Conservation (phyloP, 2,329 filamentous ascomycete genomes). For the Xylaria sp. region DNA sequence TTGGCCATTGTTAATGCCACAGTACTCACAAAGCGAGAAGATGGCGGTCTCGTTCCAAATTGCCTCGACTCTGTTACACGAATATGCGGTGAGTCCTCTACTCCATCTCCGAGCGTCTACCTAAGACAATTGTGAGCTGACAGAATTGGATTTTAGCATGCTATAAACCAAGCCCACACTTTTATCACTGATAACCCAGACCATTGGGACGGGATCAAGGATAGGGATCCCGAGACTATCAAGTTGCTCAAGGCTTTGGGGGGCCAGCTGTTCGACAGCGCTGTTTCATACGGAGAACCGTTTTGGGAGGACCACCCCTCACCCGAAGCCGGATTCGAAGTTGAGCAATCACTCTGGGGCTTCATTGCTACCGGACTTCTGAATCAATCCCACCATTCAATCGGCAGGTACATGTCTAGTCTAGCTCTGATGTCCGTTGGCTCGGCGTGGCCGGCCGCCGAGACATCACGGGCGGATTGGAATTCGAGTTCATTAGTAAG, state of each 20-base stretch:
- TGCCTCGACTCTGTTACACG: slow-evolving; percentile 32
- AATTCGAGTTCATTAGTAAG: too few species aligned
- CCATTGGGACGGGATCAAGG: not conserved
- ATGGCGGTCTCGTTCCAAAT: slow-evolving; percentile 24
- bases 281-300: slow-evolving; percentile 6
- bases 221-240: slow-evolving; percentile 5
- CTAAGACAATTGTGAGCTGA: slow-evolving; percentile 1
- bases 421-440: slow-evolving; percentile 4
- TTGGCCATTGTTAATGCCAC: slow-evolving; percentile 32
- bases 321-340: slow-evolving; percentile 19
- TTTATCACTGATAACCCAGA: not conserved
- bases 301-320: not conserved
- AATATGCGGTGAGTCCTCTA: slow-evolving; percentile 29
- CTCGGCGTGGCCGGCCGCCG: slow-evolving; percentile 10
- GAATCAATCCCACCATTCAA: too few species aligned
- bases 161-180: slow-evolving; percentile 9
- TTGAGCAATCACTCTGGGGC: slow-evolving; percentile 28
- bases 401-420: too few species aligned
- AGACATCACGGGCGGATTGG: accelerated
- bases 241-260: not conserved
- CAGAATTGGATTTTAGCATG: slow-evolving; percentile 21
- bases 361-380: not conserved
- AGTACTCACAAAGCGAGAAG: slow-evolving; percentile 33
- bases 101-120: not conserved
- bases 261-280: slow-evolving; percentile 1